phyloP scores from a whole-genome alignment of 805 yeast species.

The Spathaspora hagerdaliae region DNA sequence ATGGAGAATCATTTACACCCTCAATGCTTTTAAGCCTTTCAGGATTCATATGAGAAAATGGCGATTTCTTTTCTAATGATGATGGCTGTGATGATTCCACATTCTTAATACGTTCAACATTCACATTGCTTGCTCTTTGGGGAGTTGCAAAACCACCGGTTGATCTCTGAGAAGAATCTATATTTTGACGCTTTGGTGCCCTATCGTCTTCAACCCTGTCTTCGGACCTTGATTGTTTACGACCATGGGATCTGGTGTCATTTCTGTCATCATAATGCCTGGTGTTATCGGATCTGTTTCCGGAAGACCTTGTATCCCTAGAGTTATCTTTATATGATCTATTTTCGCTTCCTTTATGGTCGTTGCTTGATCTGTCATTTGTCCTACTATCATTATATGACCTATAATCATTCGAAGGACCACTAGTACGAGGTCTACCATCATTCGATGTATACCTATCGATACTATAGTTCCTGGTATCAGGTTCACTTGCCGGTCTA shows the following conservation, averaged over 20 bases:
- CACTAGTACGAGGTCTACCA: background rate
- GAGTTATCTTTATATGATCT: background rate
- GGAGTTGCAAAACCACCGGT: too few species aligned
- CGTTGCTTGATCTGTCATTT: background rate
- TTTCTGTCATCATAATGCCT: background rate
- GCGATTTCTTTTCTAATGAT: too few species aligned
- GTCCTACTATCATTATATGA: too few species aligned
- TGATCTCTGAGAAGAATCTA: background rate
- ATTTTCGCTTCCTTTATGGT: background rate
- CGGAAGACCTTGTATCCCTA: background rate
- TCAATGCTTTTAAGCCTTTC: too few species aligned
- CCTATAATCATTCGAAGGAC: background rate
- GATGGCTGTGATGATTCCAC: too few species aligned
- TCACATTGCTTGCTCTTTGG: too few species aligned
- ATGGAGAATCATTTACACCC: too few species aligned
- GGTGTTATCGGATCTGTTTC: background rate
- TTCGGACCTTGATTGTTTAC: background rate
- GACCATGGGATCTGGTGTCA: background rate
- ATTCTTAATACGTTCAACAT: too few species aligned
- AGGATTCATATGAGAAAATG: too few species aligned
- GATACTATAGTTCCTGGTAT: too few species aligned
- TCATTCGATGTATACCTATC: too few species aligned
- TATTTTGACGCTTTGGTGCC: background rate
- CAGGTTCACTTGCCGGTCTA: too few species aligned
- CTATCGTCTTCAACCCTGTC: background rate